Evolutionary conservation across 495 filamentous ascomycete genomes (phyloP).

Genomic region (Penicillium cataractarum): DNA sequence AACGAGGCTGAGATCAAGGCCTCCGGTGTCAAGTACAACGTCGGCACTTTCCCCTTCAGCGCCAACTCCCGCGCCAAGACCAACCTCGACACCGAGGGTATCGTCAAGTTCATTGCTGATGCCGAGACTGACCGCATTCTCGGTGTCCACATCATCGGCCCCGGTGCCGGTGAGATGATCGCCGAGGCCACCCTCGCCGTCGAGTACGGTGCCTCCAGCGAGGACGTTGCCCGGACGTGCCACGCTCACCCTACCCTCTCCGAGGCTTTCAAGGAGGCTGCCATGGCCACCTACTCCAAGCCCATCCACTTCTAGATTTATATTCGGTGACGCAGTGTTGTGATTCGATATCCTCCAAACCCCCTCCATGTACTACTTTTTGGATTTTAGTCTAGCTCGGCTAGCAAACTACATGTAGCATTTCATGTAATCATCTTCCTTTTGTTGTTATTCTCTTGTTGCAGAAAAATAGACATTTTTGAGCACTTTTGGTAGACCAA

Average conservation of each 20-base stretch:
- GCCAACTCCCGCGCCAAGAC: constrained; percentile 99
- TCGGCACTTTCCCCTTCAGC: constrained; percentile 93
- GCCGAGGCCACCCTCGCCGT: constrained; percentile 93
- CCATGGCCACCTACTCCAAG: constrained; percentile 96
- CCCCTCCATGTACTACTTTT: constrained; percentile 42
- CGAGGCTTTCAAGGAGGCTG: constrained; percentile 99
- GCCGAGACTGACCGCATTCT: constrained; percentile 95
- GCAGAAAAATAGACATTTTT: constrained; percentile 4
- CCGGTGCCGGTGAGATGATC: constrained; percentile 99
- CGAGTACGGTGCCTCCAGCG: constrained; percentile 93
- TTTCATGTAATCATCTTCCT: constrained; percentile 48
- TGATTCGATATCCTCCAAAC: constrained; percentile 31
- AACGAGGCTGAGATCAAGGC: constrained; percentile 96
- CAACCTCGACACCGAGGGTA: constrained; percentile 93
- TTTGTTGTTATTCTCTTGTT: constrained; percentile 20
- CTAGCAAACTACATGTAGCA: constrained; percentile 52
- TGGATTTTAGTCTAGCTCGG: constrained; percentile 43
- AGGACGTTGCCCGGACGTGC: constrained; percentile 93
- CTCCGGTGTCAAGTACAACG: constrained; percentile 83
- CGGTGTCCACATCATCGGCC: constrained; percentile 93
- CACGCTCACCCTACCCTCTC: constrained; percentile 96
- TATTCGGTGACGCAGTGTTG: constrained; percentile 15
- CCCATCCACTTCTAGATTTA: constrained; percentile 85
- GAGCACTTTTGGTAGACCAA: background rate
- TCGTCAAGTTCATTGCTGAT: constrained; percentile 97